These are phyloP conservation scores for Aquanectria penicillioides DNA, from an alignment of 2,329 filamentous ascomycete species.

Conservation along the genomic window DNA sequence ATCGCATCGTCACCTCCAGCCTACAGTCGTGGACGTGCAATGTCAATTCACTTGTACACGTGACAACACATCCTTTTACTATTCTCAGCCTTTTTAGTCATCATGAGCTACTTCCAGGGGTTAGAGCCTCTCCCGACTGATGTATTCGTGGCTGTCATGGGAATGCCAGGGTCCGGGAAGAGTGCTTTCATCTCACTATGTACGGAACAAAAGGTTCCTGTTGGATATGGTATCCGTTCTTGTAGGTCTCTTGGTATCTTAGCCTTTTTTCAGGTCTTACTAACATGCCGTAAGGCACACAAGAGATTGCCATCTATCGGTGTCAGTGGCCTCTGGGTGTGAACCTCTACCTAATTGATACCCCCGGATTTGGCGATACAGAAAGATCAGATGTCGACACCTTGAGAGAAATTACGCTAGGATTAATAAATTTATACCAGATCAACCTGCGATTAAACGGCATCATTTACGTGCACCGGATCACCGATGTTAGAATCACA, in stretches of 20 bases:
- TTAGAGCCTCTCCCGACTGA: too few species aligned
- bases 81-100: too few species aligned
- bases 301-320: conserved; percentile 8
- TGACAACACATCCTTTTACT: too few species aligned
- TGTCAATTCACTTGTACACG: too few species aligned
- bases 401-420: conserved; percentile 48
- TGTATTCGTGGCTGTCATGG: conserved; percentile 24
- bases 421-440: conserved; percentile 42
- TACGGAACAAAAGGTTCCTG: not conserved
- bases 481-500: conserved; percentile 25
- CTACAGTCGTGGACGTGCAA: too few species aligned
- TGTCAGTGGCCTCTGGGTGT: not conserved
- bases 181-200: conserved; percentile 22
- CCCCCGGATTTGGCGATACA: conserved; percentile 56
- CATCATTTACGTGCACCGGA: conserved; percentile 29
- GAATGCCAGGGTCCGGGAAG: conserved; percentile 23
- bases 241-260: too few species aligned
- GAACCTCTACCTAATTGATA: conserved; percentile 49
- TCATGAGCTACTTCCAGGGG: too few species aligned
- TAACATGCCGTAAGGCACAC: conserved; percentile 17
- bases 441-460: conserved; percentile 21
- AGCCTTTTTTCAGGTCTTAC: not conserved
- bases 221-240: conserved; percentile 10
- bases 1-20: too few species aligned
- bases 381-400: conserved; percentile 51